Evolutionary conservation across 2,329 filamentous ascomycete species (phyloP).

Genomic region (Aciculosporium take): DNA sequence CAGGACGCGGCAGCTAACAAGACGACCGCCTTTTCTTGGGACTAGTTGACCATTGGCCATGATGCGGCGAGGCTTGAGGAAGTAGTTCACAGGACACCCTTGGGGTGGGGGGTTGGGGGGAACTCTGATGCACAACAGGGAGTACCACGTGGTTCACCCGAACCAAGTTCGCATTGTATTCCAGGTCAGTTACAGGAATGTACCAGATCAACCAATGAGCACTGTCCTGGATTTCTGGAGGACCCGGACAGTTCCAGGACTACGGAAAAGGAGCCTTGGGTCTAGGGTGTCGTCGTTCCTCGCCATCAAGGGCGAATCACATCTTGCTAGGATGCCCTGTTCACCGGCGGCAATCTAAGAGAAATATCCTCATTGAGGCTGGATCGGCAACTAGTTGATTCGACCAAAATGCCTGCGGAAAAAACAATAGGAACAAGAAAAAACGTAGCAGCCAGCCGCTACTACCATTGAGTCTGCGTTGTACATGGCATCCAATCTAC

Average conservation of each 20-base stretch:
- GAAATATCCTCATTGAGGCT: neutral
- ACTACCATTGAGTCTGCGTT: too few relatives aligned
- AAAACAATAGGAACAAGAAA: too few relatives aligned
- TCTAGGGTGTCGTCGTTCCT: neutral
- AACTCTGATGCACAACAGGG: neutral
- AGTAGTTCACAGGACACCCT: neutral
- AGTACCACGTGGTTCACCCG: neutral
- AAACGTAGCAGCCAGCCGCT: too few relatives aligned
- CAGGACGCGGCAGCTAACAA: neutral
- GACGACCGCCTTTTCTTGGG: neutral
- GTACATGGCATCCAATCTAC: too few relatives aligned
- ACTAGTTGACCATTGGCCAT: neutral
- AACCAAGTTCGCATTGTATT: neutral
- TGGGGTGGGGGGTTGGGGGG: neutral
- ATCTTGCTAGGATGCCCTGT: neutral
- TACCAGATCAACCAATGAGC: neutral
- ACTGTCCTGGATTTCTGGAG: neutral
- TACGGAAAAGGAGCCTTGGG: neutral
- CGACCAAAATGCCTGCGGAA: neutral
- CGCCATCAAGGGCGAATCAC: neutral
- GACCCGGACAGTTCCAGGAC: neutral
- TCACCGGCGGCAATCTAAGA: neutral
- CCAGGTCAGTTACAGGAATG: neutral
- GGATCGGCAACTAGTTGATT: neutral
- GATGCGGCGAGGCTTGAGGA: neutral